These are phyloP conservation scores for Coniferiporia sulphurascens DNA, from an alignment of 1,284 basidiomycete species.

Conservation along the genomic window DNA sequence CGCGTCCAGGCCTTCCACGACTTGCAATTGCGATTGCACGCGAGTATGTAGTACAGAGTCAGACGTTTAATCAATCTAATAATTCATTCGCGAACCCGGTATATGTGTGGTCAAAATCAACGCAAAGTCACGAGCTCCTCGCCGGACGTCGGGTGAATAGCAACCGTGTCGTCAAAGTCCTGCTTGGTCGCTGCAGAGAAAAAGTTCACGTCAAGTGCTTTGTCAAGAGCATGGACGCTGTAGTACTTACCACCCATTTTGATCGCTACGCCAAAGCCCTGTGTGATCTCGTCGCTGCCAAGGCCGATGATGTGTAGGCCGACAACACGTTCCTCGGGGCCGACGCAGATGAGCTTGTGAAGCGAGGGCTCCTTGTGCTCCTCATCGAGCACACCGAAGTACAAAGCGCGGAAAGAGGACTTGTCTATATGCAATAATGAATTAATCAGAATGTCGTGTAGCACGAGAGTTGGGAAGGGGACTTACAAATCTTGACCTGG, in stretches of 20 bases:
- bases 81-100: background rate
- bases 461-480: no score
- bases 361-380: conserved; percentile 89
- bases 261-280: conserved; percentile 92
- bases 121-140: conserved; percentile 38
- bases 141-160: conserved; percentile 83
- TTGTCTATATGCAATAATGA: conserved; percentile 35
- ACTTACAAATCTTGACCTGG: conserved; percentile 71
- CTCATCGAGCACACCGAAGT: conserved; percentile 84
- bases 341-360: conserved; percentile 87
- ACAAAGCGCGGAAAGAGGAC: conserved; percentile 78
- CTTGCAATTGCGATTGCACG: no score
- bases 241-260: conserved; percentile 80
- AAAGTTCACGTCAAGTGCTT: background rate
- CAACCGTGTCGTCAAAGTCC: conserved; percentile 86
- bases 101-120: background rate
- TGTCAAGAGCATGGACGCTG: background rate
- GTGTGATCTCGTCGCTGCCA: conserved; percentile 89
- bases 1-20: no score
- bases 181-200: conserved; percentile 60
- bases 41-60: no score
- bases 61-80: background rate
- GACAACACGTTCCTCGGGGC: conserved; percentile 89
- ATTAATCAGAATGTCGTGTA: no score
- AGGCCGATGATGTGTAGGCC: conserved; percentile 91